A percentile compares a stretch with the other conserved stretches of the same genome.
Evolutionary conservation across 2,329 filamentous ascomycete genomes (phyloP).

Genomic region (Clarireedia sp.): DNA sequence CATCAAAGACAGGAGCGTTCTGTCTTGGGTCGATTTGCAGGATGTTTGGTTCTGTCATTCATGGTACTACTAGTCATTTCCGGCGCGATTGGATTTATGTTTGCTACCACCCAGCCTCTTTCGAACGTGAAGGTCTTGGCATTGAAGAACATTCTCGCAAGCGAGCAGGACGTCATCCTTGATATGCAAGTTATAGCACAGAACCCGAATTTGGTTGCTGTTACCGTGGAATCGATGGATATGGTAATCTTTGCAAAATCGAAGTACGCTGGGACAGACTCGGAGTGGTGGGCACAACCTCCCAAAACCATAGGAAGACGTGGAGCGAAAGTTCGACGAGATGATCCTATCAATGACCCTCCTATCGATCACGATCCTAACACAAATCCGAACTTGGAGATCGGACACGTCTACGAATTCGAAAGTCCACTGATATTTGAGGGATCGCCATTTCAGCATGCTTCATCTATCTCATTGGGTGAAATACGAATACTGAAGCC

Average conservation of each 20-base stretch:
- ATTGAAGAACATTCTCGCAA: conserved; percentile 85
- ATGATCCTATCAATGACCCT: conserved; percentile 27
- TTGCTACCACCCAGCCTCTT: conserved; percentile 84
- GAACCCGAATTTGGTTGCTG: conserved; percentile 87
- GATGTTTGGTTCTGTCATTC: conserved; percentile 75
- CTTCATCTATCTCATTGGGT: conserved; percentile 64
- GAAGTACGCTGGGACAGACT: conserved; percentile 67
- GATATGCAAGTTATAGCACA: conserved; percentile 81
- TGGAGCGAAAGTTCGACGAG: conserved; percentile 21
- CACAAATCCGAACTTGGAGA: conserved; percentile 72
- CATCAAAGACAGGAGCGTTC: conserved; percentile 57
- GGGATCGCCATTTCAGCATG: conserved; percentile 75
- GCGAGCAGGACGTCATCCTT: conserved; percentile 90
- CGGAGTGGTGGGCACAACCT: conserved; percentile 45
- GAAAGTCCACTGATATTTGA: conserved; percentile 86
- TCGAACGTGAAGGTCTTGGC: conserved; percentile 68
- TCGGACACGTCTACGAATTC: conserved; percentile 82
- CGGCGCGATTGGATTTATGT: conserved; percentile 81
- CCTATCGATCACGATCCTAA: conserved; percentile 53
- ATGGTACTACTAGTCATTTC: conserved; percentile 75
- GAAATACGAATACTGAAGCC: conserved; percentile 76
- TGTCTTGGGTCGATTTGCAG: conserved; percentile 67
- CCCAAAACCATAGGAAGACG: conserved; percentile 27
- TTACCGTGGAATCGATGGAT: conserved; percentile 79
- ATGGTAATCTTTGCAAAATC: conserved; percentile 93